Conservation (phyloP, 2,329 filamentous ascomycete species). For the Coniochaeta ligniaria region DNA sequence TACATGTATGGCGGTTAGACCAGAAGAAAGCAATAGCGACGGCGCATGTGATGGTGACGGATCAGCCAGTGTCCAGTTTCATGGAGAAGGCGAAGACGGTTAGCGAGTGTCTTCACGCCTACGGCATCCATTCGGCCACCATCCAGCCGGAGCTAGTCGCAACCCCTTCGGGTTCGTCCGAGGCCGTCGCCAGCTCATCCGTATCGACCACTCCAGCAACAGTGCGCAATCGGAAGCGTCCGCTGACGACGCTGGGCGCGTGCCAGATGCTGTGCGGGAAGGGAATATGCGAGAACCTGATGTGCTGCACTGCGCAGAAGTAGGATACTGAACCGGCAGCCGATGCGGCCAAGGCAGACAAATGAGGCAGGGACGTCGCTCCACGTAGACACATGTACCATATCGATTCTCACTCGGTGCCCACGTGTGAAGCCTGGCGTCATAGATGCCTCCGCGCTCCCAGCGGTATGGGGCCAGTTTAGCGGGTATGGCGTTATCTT, state of each 20-base stretch:
- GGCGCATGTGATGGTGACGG: slow-evolving; percentile 58
- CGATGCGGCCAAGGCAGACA: not conserved
- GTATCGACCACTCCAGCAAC: slow-evolving; percentile 6
- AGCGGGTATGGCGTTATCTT: not conserved
- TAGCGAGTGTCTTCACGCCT: slow-evolving; percentile 63
- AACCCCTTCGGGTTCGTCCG: not conserved
- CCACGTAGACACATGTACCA: not conserved
- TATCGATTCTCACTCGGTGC: not conserved
- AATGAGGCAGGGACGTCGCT: not conserved
- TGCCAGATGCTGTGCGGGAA: slow-evolving; percentile 46
- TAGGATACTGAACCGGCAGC: not conserved
- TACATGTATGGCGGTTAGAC: slow-evolving; percentile 68
- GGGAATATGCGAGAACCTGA: slow-evolving; percentile 39
- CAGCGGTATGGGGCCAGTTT: not conserved
- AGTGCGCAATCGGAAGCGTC: slow-evolving; percentile 7
- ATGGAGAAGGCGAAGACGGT: slow-evolving; percentile 54
- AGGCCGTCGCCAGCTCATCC: not conserved
- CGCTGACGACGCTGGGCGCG: slow-evolving; percentile 19
- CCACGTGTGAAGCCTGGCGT: not conserved
- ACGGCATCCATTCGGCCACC: slow-evolving; percentile 65
- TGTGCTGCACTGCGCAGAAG: slow-evolving; percentile 33
- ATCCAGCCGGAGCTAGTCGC: slow-evolving; percentile 54
- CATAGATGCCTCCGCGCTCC: not conserved
- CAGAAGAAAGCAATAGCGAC: slow-evolving; percentile 64
- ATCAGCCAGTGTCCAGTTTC: slow-evolving; percentile 50